Evolutionary conservation across 2,329 filamentous ascomycete genomes (phyloP), one percentile per base, ranked within the genome.

Genomic region (Madurella mycetomatis): DNA sequence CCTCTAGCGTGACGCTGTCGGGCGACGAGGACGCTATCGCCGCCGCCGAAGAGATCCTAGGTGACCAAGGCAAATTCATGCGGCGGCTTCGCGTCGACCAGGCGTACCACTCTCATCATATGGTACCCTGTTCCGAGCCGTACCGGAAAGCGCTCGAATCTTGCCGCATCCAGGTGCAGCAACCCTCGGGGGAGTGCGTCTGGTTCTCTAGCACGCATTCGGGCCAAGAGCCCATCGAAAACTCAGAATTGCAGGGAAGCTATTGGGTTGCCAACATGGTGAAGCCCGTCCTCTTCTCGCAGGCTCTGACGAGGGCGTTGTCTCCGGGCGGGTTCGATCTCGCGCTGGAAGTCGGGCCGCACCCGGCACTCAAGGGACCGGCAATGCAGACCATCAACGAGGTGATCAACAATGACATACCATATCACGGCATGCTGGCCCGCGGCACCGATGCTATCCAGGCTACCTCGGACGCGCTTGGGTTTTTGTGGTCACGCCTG

Each of bases 1-100:
- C 68, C 0, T 49, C 61, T 0, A 73, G 70, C 47, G 60, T 72
- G 4, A 76, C 73, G 0, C 25, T 73, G 0, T 70, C 70, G 0
- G 71, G 71, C 2, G 69, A 69, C 15, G n/a, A n/a, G n/a, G n/a
- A n/a, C n/a, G n/a, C n/a, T n/a, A 50, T 0, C 7, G 43, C 30
- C 9, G 55, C 67, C 3, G 31, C 66, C 9, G 32, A 50, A 9
- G 37, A 55, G 17, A 44, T 58, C 3, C 19, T 64, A 0, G 42
- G 60, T 4, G 50, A 54, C 9, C 51, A 58, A 42, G n/a, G 34
- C 9, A 9, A 5, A 4, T 65, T 63, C 25, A 41, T 37, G 4
- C 40, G 62, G 1, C 11, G 34, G 2, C 61, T 70, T 40, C 54
- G 60, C 2, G 64, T 68, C 1, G 53, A 59, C 30, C 58, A 47